Base-by-base conservation (phyloP, 2,329 filamentous ascomycete species). In the Pseudocercospora fuligena region DNA sequence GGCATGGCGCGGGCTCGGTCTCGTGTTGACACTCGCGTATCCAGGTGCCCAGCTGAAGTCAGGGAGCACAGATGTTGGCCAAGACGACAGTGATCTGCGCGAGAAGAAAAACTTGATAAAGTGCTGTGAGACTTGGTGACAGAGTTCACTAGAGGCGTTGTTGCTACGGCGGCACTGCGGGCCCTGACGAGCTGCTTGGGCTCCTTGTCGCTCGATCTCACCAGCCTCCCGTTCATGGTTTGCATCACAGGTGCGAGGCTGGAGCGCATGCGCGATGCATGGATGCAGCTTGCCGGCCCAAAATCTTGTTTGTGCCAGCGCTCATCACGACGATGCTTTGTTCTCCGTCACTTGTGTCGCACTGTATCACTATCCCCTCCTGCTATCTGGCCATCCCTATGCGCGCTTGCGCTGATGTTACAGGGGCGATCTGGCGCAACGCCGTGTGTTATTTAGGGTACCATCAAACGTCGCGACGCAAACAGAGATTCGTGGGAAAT, bases 141-240 rank as follows among this genome's bases (percentile, higher is more conserved):
- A 43, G 16, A 43, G 40, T 43, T 43, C 40, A 43, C 16, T 43
- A 43, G 36, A 40, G 14, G 36, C 33, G 33, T 36, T 36, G 33
- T 36, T 12, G 33, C 33, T 36, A 14, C 21, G 49, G 49, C 49
- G 8, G 23, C 19, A 23, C 21, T 53, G 49, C 49, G 21, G 49
- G 19, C 49, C 49, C 12, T 2, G 33, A 36, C 33, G 33, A 36
- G 33, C 36, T 40, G 36, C 36, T 40, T 43, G 40, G 27, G 49
- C 49, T 25, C 23, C 19, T 53, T 19, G 49, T 27, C 23, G 49
- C 25, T 54, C 51, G 51, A 54, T 31, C 51, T 29, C 51, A 56
- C 51, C 51, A 56, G 51, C 51, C 51, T 56, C 51, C 51, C 51
- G 51, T 56, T 56, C 49, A 54, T 54, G 11, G 5, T 54, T n/a